Conservation (phyloP, 1,284 basidiomycete species). For the Fomitopsis pinicola region DNA sequence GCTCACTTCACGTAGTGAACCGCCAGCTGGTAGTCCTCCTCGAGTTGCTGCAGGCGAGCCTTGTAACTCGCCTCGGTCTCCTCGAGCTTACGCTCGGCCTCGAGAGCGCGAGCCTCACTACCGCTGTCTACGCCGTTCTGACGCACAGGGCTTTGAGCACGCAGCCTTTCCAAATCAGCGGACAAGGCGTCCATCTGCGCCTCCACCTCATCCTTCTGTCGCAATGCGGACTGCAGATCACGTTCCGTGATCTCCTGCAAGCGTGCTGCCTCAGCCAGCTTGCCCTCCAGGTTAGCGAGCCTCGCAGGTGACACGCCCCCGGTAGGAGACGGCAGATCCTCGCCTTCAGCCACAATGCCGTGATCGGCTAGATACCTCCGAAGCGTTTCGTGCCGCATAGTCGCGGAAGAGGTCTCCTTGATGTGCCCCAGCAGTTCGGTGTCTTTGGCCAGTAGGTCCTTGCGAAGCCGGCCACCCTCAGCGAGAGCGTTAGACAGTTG, state of each 20-base stretch:
- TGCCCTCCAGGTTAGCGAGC: slow-evolving; percentile 69
- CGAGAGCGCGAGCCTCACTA: slow-evolving; percentile 53
- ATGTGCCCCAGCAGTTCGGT: slow-evolving; percentile 61
- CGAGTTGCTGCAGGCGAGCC: slow-evolving; percentile 77
- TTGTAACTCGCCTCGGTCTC: slow-evolving; percentile 79
- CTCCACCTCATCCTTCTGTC: slow-evolving; percentile 72
- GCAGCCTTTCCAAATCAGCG: slow-evolving; percentile 61
- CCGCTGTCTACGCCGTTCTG: slow-evolving; percentile 25
- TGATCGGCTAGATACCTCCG: slow-evolving; percentile 88
- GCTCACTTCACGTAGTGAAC: slow-evolving; percentile 89
- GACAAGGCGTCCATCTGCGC: slow-evolving; percentile 61
- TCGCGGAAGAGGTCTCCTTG: slow-evolving; percentile 69
- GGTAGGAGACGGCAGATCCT: slow-evolving; percentile 48
- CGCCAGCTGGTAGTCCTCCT: slow-evolving; percentile 93
- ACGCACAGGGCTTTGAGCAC: slow-evolving; percentile 46
- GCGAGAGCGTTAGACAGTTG: slow-evolving; percentile 73
- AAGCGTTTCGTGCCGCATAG: slow-evolving; percentile 77
- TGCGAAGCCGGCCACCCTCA: slow-evolving; percentile 71
- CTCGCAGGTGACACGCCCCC: slow-evolving; percentile 45
- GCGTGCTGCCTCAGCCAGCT: slow-evolving; percentile 68
- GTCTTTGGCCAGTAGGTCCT: slow-evolving; percentile 70
- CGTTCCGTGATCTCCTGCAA: slow-evolving; percentile 72
- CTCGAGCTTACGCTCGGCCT: slow-evolving; percentile 71
- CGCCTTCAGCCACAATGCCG: slow-evolving; percentile 75
- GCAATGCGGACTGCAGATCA: slow-evolving; percentile 59